Evolutionary conservation across 2,329 filamentous ascomycete species (phyloP).

Genomic region (Ophiostoma sp.): DNA sequence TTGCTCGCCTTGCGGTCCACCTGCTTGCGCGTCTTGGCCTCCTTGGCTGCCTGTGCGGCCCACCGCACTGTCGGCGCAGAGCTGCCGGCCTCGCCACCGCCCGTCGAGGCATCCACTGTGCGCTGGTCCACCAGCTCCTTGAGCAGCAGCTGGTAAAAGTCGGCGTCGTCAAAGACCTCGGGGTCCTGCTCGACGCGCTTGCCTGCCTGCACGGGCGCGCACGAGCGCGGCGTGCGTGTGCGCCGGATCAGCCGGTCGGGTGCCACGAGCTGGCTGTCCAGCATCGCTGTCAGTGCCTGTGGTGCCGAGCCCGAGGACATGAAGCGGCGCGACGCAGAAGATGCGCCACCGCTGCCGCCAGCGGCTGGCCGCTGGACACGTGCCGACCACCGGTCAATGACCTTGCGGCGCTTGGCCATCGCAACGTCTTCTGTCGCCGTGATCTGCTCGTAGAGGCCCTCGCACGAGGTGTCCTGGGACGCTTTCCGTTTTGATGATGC

Average conservation of each 20-base stretch:
- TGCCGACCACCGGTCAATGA: slow-evolving; percentile 84
- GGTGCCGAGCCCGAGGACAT: slow-evolving; percentile 40
- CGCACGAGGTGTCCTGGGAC: slow-evolving; percentile 38
- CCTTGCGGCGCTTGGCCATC: slow-evolving; percentile 58
- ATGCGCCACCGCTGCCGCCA: slow-evolving; percentile 41
- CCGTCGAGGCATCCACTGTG: slow-evolving; percentile 57
- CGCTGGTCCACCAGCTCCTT: slow-evolving; percentile 91
- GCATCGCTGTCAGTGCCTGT: slow-evolving; percentile 60
- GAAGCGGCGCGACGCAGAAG: slow-evolving; percentile 51
- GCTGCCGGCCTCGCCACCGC: slow-evolving; percentile 34
- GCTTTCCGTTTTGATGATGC: slow-evolving; percentile 20
- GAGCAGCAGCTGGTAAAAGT: slow-evolving; percentile 89
- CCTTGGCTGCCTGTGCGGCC: slow-evolving; percentile 64
- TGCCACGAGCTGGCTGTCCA: slow-evolving; percentile 62
- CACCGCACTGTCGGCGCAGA: slow-evolving; percentile 54
- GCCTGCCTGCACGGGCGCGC: slow-evolving; percentile 63
- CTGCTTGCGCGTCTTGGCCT: slow-evolving; percentile 72
- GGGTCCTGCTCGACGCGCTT: slow-evolving; percentile 52
- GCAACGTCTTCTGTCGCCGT: slow-evolving; percentile 57
- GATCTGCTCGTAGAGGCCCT: slow-evolving; percentile 69
- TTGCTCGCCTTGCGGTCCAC: slow-evolving; percentile 95
- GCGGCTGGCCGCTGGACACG: slow-evolving; percentile 60
- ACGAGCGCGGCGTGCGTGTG: slow-evolving; percentile 67
- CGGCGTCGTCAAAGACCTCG: slow-evolving; percentile 81
- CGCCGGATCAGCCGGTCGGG: slow-evolving; percentile 63